phyloP scores from a whole-genome alignment of 495 filamentous ascomycete genomes.

The Aspergillus avenaceus region DNA sequence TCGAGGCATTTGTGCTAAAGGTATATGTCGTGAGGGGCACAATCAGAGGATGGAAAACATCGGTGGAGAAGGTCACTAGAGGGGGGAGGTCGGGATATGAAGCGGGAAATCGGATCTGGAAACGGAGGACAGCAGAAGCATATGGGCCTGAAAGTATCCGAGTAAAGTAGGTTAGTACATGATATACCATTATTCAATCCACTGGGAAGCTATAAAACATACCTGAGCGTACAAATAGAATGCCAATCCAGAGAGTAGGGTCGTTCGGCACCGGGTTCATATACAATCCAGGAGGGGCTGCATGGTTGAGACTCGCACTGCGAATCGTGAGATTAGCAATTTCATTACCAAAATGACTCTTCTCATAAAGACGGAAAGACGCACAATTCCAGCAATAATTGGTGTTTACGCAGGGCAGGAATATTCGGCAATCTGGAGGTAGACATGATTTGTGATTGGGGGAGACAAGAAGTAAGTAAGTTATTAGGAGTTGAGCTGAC shows the following conservation, averaged over 20 bases:
- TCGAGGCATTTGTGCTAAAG: constrained; percentile 70
- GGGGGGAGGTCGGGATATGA: constrained; percentile 77
- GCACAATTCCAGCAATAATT: constrained; percentile 76
- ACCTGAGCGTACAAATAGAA: constrained; percentile 88
- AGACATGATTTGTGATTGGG: constrained; percentile 33
- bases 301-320: constrained; percentile 77
- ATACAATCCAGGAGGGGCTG: constrained; percentile 79
- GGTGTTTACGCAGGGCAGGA: constrained; percentile 54
- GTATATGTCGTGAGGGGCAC: constrained; percentile 87
- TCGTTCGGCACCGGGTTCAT: constrained; percentile 79
- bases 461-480: no score
- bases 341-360: no score
- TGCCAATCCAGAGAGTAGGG: constrained; percentile 78
- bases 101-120: constrained; percentile 81
- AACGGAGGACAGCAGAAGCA: constrained; percentile 79
- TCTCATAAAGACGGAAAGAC: constrained; percentile 12
- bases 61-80: constrained; percentile 78
- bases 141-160: constrained; percentile 64
- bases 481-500: no score
- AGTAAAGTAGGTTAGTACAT: not conserved
- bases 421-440: constrained; percentile 38
- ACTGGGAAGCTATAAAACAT: no score
- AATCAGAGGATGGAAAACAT: constrained; percentile 92
- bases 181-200: no score
- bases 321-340: constrained; percentile 3